Percentiles rank a stretch among this genome's conserved stretches.
phyloP scores from a whole-genome alignment of 139 green algal genomes.

The Coelastrella sp. region DNA sequence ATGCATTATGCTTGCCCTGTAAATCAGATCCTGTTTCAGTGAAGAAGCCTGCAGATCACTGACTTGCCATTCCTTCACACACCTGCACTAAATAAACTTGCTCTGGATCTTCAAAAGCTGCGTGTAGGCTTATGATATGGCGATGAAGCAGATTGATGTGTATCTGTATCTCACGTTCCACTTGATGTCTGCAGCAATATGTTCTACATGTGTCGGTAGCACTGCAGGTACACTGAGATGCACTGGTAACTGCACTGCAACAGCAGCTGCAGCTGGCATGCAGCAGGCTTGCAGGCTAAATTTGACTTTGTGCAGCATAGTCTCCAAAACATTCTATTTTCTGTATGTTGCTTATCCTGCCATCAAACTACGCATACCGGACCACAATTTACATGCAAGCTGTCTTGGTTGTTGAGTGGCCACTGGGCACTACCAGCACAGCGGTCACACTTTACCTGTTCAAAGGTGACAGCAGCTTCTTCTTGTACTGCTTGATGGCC shows the following conservation, averaged over 20 bases:
- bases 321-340: no score
- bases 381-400: no score
- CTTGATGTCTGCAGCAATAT: constrained; percentile 56
- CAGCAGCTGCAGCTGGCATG: no score
- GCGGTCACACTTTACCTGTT: constrained; percentile 55
- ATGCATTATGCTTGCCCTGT: constrained; percentile 6
- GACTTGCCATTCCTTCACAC: neutral
- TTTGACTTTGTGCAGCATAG: no score
- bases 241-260: no score
- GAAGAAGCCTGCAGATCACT: neutral
- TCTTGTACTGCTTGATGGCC: constrained; percentile 68
- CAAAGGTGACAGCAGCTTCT: constrained; percentile 61
- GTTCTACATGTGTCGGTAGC: neutral
- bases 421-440: neutral
- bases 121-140: constrained; percentile 75
- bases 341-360: no score
- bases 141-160: constrained; percentile 65
- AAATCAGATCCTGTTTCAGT: neutral
- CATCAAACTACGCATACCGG: no score
- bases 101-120: constrained; percentile 84
- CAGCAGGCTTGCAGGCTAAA: no score
- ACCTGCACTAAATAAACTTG: constrained; percentile 88
- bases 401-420: no score
- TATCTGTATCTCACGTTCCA: constrained; percentile 69
- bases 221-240: neutral